Base-by-base conservation (phyloP, 805 yeast species). In the Hanseniaspora occidentalis region DNA sequence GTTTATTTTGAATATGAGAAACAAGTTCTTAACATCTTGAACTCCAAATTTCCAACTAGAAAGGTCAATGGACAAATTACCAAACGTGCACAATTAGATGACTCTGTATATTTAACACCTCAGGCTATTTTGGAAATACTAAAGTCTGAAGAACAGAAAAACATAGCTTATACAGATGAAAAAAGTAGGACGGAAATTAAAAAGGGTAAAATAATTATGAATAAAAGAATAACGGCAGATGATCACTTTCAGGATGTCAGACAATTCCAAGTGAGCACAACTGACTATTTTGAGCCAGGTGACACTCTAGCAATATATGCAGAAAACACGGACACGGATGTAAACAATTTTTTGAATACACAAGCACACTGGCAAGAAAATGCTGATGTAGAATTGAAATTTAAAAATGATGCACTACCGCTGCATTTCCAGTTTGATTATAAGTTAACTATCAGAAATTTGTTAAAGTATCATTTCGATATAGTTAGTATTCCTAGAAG, bases 231-330 rank as follows among this genome's bases (percentile, higher is more conserved):
- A 13, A 89, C 97, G 0, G 57, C 72, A 0, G 45, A 48, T 0
- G 78, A 74, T 39, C 97, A 92, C 61, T 85, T 84, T 61, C 97
- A 92, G 58, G 97, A 92, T 55, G 94, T 89, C 2, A 67, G 96
- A 29, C 75, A 71, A 40, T 57, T 86, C 11, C 52, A 56, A 0
- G 62, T 84, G 14, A 57, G 62, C 21, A 57, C 61, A 14, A 43
- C 46, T 1, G 40, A 39, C 1, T 9, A 22, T 1, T 83, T 73
- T 49, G 42, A 50, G 2, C 88, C 96, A 1, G 97, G 97, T 4
- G 97, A 92, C 53, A 76, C 94, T 0, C 60, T 81, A 0, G 74
- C 81, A 0, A 51, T 92, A 16, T 84, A 79, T 52, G 95, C 98
- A 0, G 60, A 70, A 11, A 92, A 92, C 52, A 73, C 74, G 36